phyloP scores from a whole-genome alignment of 2,329 filamentous ascomycete species.

The Pestalotiopsis sp. region DNA sequence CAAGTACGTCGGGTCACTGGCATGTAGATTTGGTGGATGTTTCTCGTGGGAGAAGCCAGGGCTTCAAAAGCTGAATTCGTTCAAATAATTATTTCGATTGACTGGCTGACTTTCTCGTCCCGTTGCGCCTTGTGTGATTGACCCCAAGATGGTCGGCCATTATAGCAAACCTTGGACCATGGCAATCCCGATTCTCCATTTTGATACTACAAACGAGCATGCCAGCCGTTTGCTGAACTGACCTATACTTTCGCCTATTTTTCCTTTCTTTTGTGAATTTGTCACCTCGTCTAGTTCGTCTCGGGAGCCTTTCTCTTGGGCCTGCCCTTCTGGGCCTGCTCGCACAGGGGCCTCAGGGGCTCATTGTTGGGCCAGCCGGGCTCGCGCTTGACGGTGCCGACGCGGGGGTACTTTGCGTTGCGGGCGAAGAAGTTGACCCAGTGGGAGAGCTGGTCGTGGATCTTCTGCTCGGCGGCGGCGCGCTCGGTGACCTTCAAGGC shows the following conservation, averaged over 20 bases:
- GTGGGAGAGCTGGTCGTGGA: constrained; percentile 68
- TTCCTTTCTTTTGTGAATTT: neutral
- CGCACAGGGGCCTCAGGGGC: constrained; percentile 67
- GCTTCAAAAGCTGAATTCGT: too few relatives aligned
- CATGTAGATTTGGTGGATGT: too few relatives aligned
- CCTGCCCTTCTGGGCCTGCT: constrained; percentile 61
- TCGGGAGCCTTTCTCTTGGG: constrained; percentile 60
- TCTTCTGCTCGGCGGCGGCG: constrained; percentile 62
- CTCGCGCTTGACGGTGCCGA: constrained; percentile 71
- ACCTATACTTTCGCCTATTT: neutral
- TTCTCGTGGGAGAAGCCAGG: too few relatives aligned
- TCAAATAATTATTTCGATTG: too few relatives aligned
- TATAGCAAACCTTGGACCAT: neutral
- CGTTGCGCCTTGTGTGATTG: too few relatives aligned
- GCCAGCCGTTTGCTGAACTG: neutral
- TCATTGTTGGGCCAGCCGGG: constrained; percentile 61
- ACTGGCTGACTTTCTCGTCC: too few relatives aligned
- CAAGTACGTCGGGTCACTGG: too few relatives aligned
- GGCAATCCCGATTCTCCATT: neutral
- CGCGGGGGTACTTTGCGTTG: constrained; percentile 77
- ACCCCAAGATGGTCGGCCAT: neutral
- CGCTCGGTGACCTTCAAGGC: constrained; percentile 65
- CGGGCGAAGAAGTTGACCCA: constrained; percentile 84
- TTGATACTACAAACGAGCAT: neutral
- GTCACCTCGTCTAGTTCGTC: constrained; percentile 22